Percentiles rank a stretch among this genome's conserved stretches.
phyloP scores from a whole-genome alignment of 176 grass and related monocot genomes.

The Lolium rigidum region DNA sequence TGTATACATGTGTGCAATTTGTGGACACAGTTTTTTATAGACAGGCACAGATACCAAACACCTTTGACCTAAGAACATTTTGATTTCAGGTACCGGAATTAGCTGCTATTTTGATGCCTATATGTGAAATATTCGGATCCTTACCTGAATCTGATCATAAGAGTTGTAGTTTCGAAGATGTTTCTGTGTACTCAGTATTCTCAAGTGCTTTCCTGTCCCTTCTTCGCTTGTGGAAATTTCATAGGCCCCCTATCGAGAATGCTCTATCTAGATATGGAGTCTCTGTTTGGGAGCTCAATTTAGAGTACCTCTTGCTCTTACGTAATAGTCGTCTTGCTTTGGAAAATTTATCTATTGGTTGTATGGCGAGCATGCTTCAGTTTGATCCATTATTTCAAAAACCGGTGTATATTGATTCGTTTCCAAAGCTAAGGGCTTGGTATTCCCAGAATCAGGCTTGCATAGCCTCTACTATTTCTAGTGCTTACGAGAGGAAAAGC shows the following conservation, averaged over 20 bases:
- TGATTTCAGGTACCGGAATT: conserved; percentile 68
- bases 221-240: conserved; percentile 73
- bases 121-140: conserved; percentile 78
- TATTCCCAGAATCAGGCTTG: conserved; percentile 76
- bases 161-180: conserved; percentile 48
- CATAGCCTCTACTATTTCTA: conserved; percentile 66
- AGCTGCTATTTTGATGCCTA: conserved; percentile 66
- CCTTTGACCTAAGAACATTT: not conserved
- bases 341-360: conserved; percentile 40
- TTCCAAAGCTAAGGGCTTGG: conserved; percentile 76
- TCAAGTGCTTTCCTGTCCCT: conserved; percentile 71
- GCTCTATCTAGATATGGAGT: conserved; percentile 42
- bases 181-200: conserved; percentile 75
- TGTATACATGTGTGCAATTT: not conserved
- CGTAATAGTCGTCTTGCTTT: conserved; percentile 54
- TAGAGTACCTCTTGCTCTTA: conserved; percentile 71
- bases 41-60: not conserved
- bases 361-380: conserved; percentile 24
- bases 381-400: conserved; percentile 42
- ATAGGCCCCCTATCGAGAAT: conserved; percentile 55
- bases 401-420: conserved; percentile 64
- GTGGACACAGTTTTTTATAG: not conserved
- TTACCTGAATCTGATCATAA: conserved; percentile 50
- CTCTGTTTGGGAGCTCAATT: conserved; percentile 45
- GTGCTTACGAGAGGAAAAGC: conserved; percentile 45